Evolutionary conservation across 108 stramenopile genomes (phyloP).

Genomic region (Skeletonema potamos): DNA sequence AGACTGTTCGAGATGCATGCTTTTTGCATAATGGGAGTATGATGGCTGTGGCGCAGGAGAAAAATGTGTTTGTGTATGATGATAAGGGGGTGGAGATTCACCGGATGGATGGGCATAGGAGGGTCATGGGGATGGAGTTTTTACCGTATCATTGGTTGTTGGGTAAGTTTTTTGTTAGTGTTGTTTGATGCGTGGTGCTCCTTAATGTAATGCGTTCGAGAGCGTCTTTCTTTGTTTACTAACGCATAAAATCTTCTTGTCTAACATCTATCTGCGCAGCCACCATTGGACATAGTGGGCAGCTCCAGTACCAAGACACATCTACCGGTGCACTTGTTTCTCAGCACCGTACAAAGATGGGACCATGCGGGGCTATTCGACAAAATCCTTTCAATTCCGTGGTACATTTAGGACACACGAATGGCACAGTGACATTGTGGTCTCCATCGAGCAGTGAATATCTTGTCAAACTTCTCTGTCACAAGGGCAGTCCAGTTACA

Average conservation of each 20-base stretch:
- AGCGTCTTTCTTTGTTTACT: background rate
- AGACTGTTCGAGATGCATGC: constrained; percentile 84
- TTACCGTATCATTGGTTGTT: constrained; percentile 98
- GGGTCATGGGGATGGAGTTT: constrained; percentile 86
- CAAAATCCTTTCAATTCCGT: constrained; percentile 96
- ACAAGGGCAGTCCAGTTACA: constrained; percentile 81
- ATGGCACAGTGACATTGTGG: constrained; percentile 98
- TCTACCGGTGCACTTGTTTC: constrained; percentile 92
- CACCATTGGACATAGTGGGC: constrained; percentile 81
- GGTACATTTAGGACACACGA: constrained; percentile 91
- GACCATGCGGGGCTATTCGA: constrained; percentile 74
- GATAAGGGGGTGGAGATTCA: constrained; percentile 94
- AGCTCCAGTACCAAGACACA: constrained; percentile 93
- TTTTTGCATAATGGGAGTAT: constrained; percentile 94
- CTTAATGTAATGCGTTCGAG: background rate
- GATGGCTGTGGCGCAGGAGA: constrained; percentile 94
- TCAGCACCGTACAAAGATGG: constrained; percentile 81
- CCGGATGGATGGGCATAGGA: constrained; percentile 77
- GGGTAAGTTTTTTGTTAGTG: constrained; percentile 22
- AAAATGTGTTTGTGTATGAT: constrained; percentile 97
- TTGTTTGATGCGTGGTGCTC: too few relatives aligned
- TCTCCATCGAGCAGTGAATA: constrained; percentile 83
- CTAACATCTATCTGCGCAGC: constrained; percentile 17
- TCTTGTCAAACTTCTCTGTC: constrained; percentile 90
- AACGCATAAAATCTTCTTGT: background rate